Evolutionary conservation across 1,284 basidiomycete genomes (phyloP).

Genomic region (Malassezia japonica): DNA sequence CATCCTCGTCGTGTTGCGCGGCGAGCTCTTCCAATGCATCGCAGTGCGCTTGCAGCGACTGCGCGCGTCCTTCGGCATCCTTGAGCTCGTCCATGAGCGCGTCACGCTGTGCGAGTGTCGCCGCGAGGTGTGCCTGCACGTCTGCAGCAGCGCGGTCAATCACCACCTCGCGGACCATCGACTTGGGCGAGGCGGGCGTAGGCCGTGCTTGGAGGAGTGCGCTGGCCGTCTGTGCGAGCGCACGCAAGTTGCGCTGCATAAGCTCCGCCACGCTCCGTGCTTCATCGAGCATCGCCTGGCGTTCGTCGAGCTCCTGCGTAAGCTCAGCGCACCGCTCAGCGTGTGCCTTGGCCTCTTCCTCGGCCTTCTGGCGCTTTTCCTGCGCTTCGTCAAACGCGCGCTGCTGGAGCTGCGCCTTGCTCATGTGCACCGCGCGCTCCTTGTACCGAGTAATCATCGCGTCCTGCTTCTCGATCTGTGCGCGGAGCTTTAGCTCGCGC

Average conservation of each 20-base stretch:
- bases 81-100: background rate
- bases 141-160: too few species aligned
- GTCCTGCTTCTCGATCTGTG: conserved; percentile 14
- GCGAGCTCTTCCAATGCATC: background rate
- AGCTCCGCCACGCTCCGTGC: too few species aligned
- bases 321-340: background rate
- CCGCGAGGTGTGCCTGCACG: background rate
- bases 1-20: background rate
- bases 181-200: too few species aligned
- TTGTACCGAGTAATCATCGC: conserved; percentile 11
- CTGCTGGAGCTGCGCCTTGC: background rate
- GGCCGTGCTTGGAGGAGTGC: too few species aligned
- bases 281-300: too few species aligned
- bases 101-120: background rate
- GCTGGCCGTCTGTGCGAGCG: too few species aligned
- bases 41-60: background rate
- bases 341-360: background rate
- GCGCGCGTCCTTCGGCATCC: background rate
- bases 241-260: too few species aligned
- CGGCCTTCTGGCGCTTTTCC: background rate
- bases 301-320: background rate
- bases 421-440: conserved; percentile 6
- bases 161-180: too few species aligned
- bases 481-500: conserved; percentile 13
- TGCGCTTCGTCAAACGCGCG: background rate